Base-by-base conservation (phyloP, 208 protist species). In the Trypanosoma platydactyli region DNA sequence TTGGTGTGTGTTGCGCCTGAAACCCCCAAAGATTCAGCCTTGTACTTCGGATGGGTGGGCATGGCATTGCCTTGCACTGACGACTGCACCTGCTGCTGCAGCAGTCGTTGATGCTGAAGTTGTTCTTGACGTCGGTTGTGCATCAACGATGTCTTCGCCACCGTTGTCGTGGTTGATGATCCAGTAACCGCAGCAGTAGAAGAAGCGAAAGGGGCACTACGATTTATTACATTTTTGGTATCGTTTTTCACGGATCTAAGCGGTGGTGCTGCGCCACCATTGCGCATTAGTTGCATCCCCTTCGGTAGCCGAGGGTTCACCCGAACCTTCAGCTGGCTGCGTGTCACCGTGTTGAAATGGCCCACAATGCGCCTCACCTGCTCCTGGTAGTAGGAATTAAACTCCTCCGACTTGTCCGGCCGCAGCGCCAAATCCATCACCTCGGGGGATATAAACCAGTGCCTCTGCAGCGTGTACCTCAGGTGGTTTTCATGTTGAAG, bases 401-500 rank as follows among this genome's bases (percentile, higher is more conserved):
- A 92, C 29, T 92, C 82, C 40, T 77, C 82, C 15, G 77, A 65
- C 45, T 66, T 69, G 53, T 91, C 74, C 0, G 81, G 73, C 54
- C 89, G 79, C 46, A 95, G 74, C 15, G 78, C 81, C 25, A 91
- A 83, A 60, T 95, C 81, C 1, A 80, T 70, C 9, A 76, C 49
- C 33, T 95, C 84, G 3, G 78, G 45, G 5, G 72, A 59, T 12
- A 92, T 80, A 42, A 80, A 81, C 77, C 88, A 91, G 27, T 59
- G 62, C 41, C 79, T 91, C 71, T 92, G 80, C 49, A 95, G 67
- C 6, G 77, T 84, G 73, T 92, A 81, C 57, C 92, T 83, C 24
- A 95, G 77, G 22, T 77, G 78, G 52, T 76, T 80, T 24, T 79
- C 64, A 68, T 95, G 89, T 49, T 86, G 71, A 22, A 67, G 73